Percentiles rank a stretch among this genome's conserved stretches.
Conservation (phyloP, 345 rosid species). For the Citrus medica region DNA sequence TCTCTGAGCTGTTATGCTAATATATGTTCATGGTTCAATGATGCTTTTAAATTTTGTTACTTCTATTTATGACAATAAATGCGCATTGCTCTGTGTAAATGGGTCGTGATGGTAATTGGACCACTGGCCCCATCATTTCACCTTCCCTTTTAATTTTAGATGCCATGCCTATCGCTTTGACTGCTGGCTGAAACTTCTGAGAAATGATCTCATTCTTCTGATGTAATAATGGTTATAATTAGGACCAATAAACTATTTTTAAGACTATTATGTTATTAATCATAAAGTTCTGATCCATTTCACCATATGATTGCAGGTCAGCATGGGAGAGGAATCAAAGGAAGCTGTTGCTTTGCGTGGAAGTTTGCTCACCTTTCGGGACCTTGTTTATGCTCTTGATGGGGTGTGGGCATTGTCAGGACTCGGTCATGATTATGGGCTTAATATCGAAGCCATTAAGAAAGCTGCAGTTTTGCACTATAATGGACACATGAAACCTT, state of each 20-base stretch:
- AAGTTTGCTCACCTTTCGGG: slow-evolving; percentile 78
- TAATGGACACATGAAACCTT: slow-evolving; percentile 96
- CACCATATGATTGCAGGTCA: slow-evolving; percentile 32
- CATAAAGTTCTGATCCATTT: neutral
- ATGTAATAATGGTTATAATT: neutral
- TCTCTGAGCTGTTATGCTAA: neutral
- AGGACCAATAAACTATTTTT: neutral
- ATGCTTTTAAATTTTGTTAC: neutral
- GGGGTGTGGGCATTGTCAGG: slow-evolving; percentile 69
- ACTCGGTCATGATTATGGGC: slow-evolving; percentile 69
- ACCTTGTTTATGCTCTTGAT: slow-evolving; percentile 59
- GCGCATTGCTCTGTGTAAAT: neutral
- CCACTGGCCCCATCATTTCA: neutral
- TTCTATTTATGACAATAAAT: neutral
- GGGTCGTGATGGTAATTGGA: neutral
- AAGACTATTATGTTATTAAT: neutral
- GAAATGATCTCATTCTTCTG: neutral
- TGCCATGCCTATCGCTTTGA: neutral
- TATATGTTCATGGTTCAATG: neutral
- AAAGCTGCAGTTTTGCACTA: slow-evolving; percentile 78
- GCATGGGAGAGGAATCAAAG: slow-evolving; percentile 33
- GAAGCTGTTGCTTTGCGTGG: slow-evolving; percentile 62
- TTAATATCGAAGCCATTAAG: slow-evolving; percentile 41
- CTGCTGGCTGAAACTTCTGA: neutral
- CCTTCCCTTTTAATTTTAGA: neutral